phyloP scores from a whole-genome alignment of 2,329 filamentous ascomycete species.

The Clarireedia sp. region DNA sequence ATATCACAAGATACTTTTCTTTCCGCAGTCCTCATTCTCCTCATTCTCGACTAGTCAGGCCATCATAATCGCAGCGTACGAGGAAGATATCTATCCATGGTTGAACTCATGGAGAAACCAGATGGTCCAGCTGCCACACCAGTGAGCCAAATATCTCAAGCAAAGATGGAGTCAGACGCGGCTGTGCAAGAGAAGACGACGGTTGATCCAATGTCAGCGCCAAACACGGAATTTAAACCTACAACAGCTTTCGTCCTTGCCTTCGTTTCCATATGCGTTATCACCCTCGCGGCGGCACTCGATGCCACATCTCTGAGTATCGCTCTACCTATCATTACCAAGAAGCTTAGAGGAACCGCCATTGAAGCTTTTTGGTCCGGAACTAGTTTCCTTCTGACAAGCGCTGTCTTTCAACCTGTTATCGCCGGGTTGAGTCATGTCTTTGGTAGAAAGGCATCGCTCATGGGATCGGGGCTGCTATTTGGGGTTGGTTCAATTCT shows the following conservation, averaged over 20 bases:
- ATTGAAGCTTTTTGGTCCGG: conserved; percentile 65
- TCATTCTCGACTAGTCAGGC: too few species aligned
- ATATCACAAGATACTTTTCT: too few species aligned
- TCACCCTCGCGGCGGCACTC: conserved; percentile 55
- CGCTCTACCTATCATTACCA: conserved; percentile 48
- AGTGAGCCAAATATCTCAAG: background rate
- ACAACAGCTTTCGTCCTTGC: conserved; percentile 21
- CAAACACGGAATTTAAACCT: conserved; percentile 19
- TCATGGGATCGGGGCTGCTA: conserved; percentile 24
- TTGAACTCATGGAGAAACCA: too few species aligned
- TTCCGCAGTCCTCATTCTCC: too few species aligned
- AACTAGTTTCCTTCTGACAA: conserved; percentile 60
- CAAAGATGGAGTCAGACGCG: background rate
- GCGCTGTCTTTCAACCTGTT: conserved; percentile 51
- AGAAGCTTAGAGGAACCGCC: conserved; percentile 42
- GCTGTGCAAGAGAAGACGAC: background rate
- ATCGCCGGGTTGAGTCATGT: conserved; percentile 33
- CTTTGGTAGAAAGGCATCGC: conserved; percentile 33
- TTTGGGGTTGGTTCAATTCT: conserved; percentile 35
- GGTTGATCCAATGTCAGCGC: too few species aligned
- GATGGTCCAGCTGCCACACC: background rate
- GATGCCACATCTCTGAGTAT: conserved; percentile 60
- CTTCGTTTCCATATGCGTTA: conserved; percentile 30
- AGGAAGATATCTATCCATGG: too few species aligned
- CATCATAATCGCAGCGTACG: too few species aligned